Evolutionary conservation across 2,329 filamentous ascomycete genomes (phyloP), one percentile per base, ranked within the genome.

Genomic region (Pseudohalonectria lignicola): DNA sequence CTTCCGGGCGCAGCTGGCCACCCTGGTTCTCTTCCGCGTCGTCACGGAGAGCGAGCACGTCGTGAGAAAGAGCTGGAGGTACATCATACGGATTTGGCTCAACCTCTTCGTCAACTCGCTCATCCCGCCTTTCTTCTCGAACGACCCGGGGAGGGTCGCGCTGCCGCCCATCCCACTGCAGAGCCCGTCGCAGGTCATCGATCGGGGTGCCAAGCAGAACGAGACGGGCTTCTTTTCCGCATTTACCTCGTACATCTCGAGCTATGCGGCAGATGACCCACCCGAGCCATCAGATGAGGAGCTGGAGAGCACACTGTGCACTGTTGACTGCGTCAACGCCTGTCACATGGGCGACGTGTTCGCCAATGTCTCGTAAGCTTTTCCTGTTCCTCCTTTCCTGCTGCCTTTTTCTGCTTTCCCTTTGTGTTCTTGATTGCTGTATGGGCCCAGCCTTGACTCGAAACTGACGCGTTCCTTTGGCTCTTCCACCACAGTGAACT

Each of bases 221-320:
- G 92, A 98, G 20, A 79, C 79, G 3, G 87, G 92, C 5, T 74
- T 98, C 36, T 87, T 98, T 55, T 94, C 88, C 4, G 87, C 90
- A 1, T 86, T 98, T 51, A 93, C 90, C 1, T 94, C 85, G 5
- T 98, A 96, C 52, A 87, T 98, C 23, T 94, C 88, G n/a, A 96
- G 90, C 57, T 96, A 98, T 56, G 92, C 93, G 31, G 93, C 92
- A 10, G 92, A 96, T 57, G 92, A 98, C 53, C 92, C 92, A 11
- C 92, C 92, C 0, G 92, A 98, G 61, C 92, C 92, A 3, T 96
- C 92, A 2, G 87, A 96, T 46, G 90, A 96, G 55, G 92, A 98
- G 56, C 71, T 98, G 21, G 92, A 98, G 52, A 94, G 92, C 54
- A 96, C 92, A 0, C 67, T 98, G 9, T 92, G 85, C 54, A 90